A percentile compares a stretch with the other conserved stretches of the same genome.
Conservation (phyloP, 176 grass and related monocot genomes). For the Aegilops umbellulata region DNA sequence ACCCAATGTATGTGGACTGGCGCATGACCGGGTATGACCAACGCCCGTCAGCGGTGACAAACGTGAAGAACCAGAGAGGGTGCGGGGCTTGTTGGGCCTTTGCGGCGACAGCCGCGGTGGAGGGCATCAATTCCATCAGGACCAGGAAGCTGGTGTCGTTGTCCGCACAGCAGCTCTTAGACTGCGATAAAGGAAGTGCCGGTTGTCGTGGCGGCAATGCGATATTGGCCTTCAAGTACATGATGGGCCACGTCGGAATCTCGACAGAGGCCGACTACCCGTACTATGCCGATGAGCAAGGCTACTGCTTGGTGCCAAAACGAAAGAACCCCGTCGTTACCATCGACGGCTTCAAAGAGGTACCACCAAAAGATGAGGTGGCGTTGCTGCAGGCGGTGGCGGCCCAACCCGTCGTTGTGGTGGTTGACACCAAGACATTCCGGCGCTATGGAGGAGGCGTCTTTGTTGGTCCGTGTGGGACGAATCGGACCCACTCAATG, state of each 20-base stretch:
- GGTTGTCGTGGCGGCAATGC: neutral
- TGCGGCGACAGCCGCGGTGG: neutral
- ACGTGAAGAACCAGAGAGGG: no score
- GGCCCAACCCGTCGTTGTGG: neutral
- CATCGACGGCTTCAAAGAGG: neutral
- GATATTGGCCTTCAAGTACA: neutral
- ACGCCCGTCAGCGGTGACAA: no score
- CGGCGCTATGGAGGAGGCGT: conserved; percentile 14
- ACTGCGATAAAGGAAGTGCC: neutral
- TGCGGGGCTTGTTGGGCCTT: no score
- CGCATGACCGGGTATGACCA: no score
- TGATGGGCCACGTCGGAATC: neutral
- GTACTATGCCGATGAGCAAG: neutral
- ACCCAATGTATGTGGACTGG: no score
- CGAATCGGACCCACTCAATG: neutral
- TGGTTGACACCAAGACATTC: conserved; percentile 20
- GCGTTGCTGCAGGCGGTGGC: neutral
- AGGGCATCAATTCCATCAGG: conserved; percentile 40
- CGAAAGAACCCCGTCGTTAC: neutral
- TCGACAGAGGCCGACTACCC: neutral
- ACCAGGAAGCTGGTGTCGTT: neutral
- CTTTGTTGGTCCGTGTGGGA: conserved; percentile 29
- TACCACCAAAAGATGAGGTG: neutral
- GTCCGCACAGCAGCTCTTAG: conserved; percentile 26
- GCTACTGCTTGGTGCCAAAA: neutral